Conservation (phyloP, 768 basidiomycete species). For the Hericium coralloides region DNA sequence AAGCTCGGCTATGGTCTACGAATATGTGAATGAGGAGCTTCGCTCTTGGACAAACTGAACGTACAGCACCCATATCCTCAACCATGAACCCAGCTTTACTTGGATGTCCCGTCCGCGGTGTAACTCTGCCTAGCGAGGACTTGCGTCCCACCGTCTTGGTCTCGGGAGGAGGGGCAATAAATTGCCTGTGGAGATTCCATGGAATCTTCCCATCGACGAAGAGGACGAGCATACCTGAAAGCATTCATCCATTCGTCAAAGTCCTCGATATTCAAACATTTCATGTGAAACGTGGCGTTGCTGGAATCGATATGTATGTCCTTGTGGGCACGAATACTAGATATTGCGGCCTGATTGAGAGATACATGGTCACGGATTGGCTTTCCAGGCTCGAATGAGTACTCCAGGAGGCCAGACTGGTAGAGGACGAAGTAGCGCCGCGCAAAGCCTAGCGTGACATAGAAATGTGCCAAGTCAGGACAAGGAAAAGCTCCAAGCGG, state of each 20-base stretch:
- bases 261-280: constrained; percentile 62
- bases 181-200: constrained; percentile 38
- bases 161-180: constrained; percentile 37
- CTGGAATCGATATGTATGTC: constrained; percentile 77
- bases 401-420: constrained; percentile 61
- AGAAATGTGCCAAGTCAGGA: background rate
- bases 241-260: constrained; percentile 69
- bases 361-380: constrained; percentile 63
- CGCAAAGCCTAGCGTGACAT: constrained; percentile 54
- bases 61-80: constrained; percentile 61
- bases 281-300: constrained; percentile 75
- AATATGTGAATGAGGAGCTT: background rate
- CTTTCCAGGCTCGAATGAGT: constrained; percentile 65
- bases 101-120: constrained; percentile 36
- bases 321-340: constrained; percentile 61
- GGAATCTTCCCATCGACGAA: background rate
- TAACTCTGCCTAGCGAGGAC: constrained; percentile 25
- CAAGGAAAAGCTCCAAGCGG: background rate
- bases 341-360: constrained; percentile 62
- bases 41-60: constrained; percentile 16
- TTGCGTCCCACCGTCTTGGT: constrained; percentile 27
- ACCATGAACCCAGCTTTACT: constrained; percentile 42
- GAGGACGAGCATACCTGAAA: constrained; percentile 43
- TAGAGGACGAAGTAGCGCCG: constrained; percentile 72
- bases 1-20: constrained; percentile 49